Percentiles rank a stretch among this genome's conserved stretches.
Evolutionary conservation across 164 flowering plant species (phyloP).

Genomic region (Platanus orientalis): DNA sequence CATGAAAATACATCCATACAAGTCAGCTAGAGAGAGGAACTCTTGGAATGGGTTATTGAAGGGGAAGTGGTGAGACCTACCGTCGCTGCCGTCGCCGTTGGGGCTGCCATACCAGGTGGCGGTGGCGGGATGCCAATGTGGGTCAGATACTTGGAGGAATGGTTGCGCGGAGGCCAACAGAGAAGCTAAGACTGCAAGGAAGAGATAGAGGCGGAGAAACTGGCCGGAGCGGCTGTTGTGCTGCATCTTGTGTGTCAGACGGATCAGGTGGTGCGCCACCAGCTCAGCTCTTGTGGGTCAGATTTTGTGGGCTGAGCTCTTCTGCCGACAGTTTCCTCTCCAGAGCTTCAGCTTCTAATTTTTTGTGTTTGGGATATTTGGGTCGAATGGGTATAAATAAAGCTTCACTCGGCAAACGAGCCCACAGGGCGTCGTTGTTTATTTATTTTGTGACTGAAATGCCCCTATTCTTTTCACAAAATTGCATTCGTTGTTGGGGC

Average conservation of each 20-base stretch:
- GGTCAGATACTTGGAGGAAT: slow-evolving; percentile 18
- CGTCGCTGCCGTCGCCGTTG: slow-evolving; percentile 90
- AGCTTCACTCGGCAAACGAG: background rate
- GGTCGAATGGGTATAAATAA: slow-evolving; percentile 9
- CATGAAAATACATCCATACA: slow-evolving; percentile 3
- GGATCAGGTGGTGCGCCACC: background rate
- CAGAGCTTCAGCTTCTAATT: background rate
- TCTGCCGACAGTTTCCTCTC: slow-evolving; percentile 21
- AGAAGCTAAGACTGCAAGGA: slow-evolving; percentile 7
- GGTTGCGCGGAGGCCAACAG: slow-evolving; percentile 6
- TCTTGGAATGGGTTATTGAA: background rate
- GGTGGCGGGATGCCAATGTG: slow-evolving; percentile 76
- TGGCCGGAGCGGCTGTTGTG: slow-evolving; percentile 10
- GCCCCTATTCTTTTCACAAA: no score
- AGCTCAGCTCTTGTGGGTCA: background rate
- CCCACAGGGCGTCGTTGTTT: background rate
- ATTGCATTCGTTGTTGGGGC: no score
- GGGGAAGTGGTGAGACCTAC: slow-evolving; percentile 27
- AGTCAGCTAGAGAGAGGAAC: background rate
- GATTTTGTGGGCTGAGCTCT: background rate
- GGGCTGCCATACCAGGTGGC: slow-evolving; percentile 99
- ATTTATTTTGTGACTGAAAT: no score
- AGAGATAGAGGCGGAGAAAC: background rate
- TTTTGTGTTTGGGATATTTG: background rate
- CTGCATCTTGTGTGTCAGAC: slow-evolving; percentile 26